Conservation (phyloP, 2,329 filamentous ascomycete genomes). For the Ceratocystis albifundus region DNA sequence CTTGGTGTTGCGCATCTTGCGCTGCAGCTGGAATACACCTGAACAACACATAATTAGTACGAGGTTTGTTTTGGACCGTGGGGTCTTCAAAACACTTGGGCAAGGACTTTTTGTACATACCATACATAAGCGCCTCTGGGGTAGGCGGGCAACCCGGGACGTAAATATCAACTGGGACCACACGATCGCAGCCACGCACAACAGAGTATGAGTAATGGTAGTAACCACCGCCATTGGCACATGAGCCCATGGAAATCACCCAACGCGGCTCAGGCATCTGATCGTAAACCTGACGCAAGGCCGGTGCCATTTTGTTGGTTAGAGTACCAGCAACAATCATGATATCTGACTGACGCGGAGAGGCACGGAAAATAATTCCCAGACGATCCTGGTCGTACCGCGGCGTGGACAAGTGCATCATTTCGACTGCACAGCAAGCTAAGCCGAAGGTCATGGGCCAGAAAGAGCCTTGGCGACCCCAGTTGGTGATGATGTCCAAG, state of each 20-base stretch:
- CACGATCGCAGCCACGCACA: slow-evolving; percentile 60
- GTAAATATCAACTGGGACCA: slow-evolving; percentile 70
- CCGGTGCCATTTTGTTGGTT: slow-evolving; percentile 93
- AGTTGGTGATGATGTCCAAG: slow-evolving; percentile 69
- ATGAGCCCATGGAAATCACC: slow-evolving; percentile 75
- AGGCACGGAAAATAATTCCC: slow-evolving; percentile 83
- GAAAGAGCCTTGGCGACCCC: slow-evolving; percentile 70
- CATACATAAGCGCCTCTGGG: slow-evolving; percentile 52
- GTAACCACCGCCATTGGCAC: slow-evolving; percentile 74
- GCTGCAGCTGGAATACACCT: slow-evolving; percentile 59
- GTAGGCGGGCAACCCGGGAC: slow-evolving; percentile 62
- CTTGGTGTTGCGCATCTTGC: slow-evolving; percentile 56
- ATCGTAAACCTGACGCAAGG: slow-evolving; percentile 81
- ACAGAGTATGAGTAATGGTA: slow-evolving; percentile 80
- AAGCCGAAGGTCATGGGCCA: slow-evolving; percentile 87
- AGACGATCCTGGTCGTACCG: slow-evolving; percentile 82
- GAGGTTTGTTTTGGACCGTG: not conserved
- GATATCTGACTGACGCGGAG: slow-evolving; percentile 75
- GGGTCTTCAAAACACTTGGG: not conserved
- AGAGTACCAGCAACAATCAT: slow-evolving; percentile 91
- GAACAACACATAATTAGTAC: not conserved
- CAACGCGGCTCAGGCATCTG: slow-evolving; percentile 89
- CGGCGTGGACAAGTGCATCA: slow-evolving; percentile 84
- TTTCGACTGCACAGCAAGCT: slow-evolving; percentile 80
- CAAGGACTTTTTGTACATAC: slow-evolving; percentile 27